Evolutionary conservation across 345 rosid genomes (phyloP).

Genomic region (Arabis alpina): DNA sequence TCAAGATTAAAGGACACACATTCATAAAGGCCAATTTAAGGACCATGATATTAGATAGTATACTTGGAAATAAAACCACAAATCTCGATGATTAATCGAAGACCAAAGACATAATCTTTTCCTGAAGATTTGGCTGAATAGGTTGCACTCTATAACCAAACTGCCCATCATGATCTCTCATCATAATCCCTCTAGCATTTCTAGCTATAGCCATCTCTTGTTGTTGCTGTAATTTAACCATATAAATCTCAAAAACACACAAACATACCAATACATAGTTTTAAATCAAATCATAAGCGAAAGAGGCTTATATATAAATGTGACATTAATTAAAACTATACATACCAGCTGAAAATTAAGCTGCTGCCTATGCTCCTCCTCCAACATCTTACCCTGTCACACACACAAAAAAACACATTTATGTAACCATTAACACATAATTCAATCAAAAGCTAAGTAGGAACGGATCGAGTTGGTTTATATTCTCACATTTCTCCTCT

Average conservation of each 20-base stretch:
- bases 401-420: background rate
- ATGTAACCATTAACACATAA: constrained; percentile 12
- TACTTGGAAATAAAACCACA: background rate
- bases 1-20: constrained; percentile 10
- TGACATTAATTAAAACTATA: too few species aligned
- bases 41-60: constrained; percentile 11
- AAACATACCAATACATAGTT: constrained; percentile 20
- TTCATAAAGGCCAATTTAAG: constrained; percentile 5
- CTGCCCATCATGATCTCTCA: constrained; percentile 40
- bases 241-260: constrained; percentile 8
- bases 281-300: background rate
- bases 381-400: constrained; percentile 44
- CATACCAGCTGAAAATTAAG: constrained; percentile 54
- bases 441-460: constrained; percentile 2
- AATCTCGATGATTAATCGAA: constrained; percentile 34
- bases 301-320: too few species aligned
- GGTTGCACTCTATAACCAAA: constrained; percentile 46
- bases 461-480: background rate
- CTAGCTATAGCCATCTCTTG: constrained; percentile 58
- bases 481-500: constrained; percentile 52
- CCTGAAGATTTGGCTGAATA: constrained; percentile 48
- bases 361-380: constrained; percentile 52
- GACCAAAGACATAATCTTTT: constrained; percentile 48
- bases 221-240: constrained; percentile 46
- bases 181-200: constrained; percentile 51